Evolutionary conservation across 176 grass and related monocot species (phyloP).

Genomic region (Canna indica): DNA sequence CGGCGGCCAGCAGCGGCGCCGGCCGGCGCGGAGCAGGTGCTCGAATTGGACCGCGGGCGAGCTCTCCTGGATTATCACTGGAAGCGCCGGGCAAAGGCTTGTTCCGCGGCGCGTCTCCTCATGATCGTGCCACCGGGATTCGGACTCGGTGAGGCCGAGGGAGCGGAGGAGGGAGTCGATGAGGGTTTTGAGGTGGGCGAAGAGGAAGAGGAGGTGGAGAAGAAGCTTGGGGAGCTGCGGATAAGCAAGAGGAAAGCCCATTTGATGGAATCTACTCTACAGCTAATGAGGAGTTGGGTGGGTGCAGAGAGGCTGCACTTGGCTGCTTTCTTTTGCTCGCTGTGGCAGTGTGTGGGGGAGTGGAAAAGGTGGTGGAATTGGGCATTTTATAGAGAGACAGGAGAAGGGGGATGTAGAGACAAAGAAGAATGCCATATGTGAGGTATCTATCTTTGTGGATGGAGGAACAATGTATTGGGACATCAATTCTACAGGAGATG

Average conservation of each 20-base stretch:
- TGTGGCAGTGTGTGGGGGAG: not conserved
- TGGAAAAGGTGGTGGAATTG: not conserved
- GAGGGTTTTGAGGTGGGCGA: not conserved
- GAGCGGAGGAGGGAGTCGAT: not conserved
- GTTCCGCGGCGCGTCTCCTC: too few relatives aligned
- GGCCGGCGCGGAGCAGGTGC: not conserved
- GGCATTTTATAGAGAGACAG: not conserved
- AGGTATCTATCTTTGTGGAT: too few relatives aligned
- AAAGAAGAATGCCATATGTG: too few relatives aligned
- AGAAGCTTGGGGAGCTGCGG: slow-evolving; percentile 12
- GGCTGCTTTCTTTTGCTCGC: not conserved
- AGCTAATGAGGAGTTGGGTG: not conserved
- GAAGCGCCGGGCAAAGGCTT: too few relatives aligned
- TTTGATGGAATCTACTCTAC: too few relatives aligned
- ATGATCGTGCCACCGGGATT: not conserved
- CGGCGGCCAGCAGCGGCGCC: not conserved
- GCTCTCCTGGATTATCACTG: not conserved
- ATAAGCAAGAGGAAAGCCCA: slow-evolving; percentile 5
- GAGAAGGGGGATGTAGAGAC: too few relatives aligned
- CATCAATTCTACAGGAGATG: too few relatives aligned
- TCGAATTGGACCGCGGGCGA: not conserved
- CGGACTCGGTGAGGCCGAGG: slow-evolving; percentile 1
- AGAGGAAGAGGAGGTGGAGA: slow-evolving; percentile 13
- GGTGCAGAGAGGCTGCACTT: not conserved
- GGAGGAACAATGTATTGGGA: too few relatives aligned